Evolutionary conservation across 2,329 filamentous ascomycete species (phyloP).

Genomic region (Ceratocystis ficicola): DNA sequence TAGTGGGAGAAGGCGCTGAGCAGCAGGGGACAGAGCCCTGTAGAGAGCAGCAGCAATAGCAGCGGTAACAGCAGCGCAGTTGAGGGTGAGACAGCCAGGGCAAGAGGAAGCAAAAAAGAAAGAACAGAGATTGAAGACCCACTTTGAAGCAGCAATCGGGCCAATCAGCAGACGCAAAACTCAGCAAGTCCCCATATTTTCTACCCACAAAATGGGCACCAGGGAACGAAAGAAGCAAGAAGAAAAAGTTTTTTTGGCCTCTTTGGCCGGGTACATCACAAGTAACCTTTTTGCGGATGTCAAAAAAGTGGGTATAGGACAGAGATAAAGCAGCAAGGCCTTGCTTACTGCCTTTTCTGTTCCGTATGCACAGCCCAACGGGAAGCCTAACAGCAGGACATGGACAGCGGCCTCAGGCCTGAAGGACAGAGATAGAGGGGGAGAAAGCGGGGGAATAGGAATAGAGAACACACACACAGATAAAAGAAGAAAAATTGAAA

Average conservation of each 20-base stretch:
- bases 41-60: slow-evolving; percentile 7
- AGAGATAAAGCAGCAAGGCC: slow-evolving; percentile 3
- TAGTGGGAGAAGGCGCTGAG: not conserved
- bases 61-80: slow-evolving; percentile 5
- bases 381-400: not conserved
- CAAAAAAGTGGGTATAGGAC: not conserved
- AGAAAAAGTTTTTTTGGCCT: slow-evolving; percentile 9
- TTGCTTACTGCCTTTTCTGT: slow-evolving; percentile 4
- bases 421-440: not conserved
- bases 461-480: not conserved
- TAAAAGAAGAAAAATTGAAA: not conserved
- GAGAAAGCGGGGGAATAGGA: not conserved
- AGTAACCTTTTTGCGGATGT: not conserved
- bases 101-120: slow-evolving; percentile 1
- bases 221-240: not conserved
- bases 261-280: too few relatives aligned
- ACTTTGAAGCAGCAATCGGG: not conserved
- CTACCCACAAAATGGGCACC: not conserved
- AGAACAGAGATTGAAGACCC: not conserved
- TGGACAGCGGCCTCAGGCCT: too few relatives aligned
- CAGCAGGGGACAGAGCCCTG: not conserved
- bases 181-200: not conserved
- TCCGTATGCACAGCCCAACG: not conserved
- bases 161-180: not conserved
- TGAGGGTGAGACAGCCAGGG: not conserved